phyloP scores from a whole-genome alignment of 345 rosid genomes.

The Melaleuca alternifolia region DNA sequence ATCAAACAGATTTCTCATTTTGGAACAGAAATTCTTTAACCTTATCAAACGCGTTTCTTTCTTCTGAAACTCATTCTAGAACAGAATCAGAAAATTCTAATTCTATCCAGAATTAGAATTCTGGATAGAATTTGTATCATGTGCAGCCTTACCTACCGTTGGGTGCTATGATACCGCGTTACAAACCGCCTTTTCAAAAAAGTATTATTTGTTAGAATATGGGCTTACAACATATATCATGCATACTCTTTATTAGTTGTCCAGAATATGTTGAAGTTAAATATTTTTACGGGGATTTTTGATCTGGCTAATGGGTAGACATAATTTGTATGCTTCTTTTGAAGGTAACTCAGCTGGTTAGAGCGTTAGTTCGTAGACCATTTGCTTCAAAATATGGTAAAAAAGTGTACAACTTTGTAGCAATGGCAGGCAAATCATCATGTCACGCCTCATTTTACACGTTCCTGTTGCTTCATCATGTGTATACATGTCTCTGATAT shows the following conservation, averaged over 20 bases:
- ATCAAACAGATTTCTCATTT: too few species aligned
- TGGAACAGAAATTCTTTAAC: too few species aligned
- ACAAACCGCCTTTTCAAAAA: background rate
- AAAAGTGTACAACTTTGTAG: background rate
- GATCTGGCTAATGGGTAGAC: background rate
- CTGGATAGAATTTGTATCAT: too few species aligned
- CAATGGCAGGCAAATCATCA: background rate
- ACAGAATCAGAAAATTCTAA: too few species aligned
- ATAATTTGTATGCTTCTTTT: background rate
- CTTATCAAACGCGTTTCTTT: too few species aligned
- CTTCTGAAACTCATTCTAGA: too few species aligned
- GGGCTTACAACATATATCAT: background rate
- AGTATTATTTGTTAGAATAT: background rate
- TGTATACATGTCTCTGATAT: background rate
- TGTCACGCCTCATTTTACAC: background rate
- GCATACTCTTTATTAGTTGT: background rate
- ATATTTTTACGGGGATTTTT: background rate
- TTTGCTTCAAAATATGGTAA: background rate
- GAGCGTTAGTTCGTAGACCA: background rate
- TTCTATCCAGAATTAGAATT: too few species aligned
- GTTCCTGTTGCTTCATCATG: background rate
- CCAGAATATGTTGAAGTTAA: background rate
- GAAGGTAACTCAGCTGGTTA: background rate
- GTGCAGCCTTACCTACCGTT: too few species aligned
- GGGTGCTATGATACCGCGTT: background rate